phyloP scores from a whole-genome alignment of 2,329 filamentous ascomycete species.

The Colletotrichum trifolii region DNA sequence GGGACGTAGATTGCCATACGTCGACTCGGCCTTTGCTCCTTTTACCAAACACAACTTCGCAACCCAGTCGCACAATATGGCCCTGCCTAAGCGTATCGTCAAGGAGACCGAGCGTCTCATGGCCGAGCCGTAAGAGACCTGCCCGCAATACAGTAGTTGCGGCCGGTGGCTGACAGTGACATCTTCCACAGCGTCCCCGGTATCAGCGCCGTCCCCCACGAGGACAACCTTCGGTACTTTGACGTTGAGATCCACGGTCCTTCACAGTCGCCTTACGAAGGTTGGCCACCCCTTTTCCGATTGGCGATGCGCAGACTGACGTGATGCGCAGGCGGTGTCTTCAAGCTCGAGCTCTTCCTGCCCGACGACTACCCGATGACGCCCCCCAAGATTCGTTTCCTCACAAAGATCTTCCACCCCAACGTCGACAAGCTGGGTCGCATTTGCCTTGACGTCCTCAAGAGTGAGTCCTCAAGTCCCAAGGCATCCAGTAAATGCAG shows the following conservation, averaged over 20 bases:
- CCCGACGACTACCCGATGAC: constrained; percentile 99
- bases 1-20: neutral
- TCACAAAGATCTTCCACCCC: constrained; percentile 99
- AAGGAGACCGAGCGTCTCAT: constrained; percentile 99
- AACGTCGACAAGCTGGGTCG: constrained; percentile 98
- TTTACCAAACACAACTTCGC: neutral
- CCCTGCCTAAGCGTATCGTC: constrained; percentile 94
- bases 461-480: constrained; percentile 72
- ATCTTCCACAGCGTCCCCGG: constrained; percentile 80
- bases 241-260: constrained; percentile 97
- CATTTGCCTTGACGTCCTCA: constrained; percentile 96
- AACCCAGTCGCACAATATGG: constrained; percentile 57
- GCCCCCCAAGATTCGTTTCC: constrained; percentile 96
- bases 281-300: constrained; percentile 57
- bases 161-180: constrained; percentile 11
- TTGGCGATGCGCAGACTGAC: neutral
- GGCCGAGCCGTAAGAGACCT: constrained; percentile 87
- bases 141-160: constrained; percentile 1
- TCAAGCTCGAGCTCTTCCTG: constrained; percentile 96
- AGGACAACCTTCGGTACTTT: constrained; percentile 98
- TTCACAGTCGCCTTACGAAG: constrained; percentile 92
- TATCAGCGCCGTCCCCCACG: constrained; percentile 94
- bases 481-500: neutral
- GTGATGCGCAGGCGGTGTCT: constrained; percentile 73
- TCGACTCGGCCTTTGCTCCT: neutral